Evolutionary conservation across 257 asterid species (phyloP).

Genomic region (Solanum chiquidenum): DNA sequence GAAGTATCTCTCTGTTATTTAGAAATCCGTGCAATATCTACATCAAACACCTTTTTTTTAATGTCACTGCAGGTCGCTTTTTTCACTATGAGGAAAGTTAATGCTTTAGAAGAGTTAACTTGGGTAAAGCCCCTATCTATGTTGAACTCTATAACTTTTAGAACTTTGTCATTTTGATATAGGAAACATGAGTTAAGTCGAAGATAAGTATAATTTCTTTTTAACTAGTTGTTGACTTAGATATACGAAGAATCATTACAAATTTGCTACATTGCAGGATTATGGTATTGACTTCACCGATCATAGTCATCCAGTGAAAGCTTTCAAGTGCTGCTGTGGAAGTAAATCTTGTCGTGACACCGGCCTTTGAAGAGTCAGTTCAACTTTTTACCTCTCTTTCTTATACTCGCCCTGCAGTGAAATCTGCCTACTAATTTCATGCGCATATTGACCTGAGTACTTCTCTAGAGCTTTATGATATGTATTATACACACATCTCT

Average conservation of each 20-base stretch:
- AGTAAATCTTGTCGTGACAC: slow-evolving; percentile 38
- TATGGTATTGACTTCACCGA: slow-evolving; percentile 42
- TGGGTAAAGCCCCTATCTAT: slow-evolving; percentile 34
- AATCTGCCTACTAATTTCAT: not conserved
- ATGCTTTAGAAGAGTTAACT: slow-evolving; percentile 65
- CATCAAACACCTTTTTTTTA: not conserved
- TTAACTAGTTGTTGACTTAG: not conserved
- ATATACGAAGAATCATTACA: not conserved
- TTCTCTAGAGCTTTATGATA: not conserved
- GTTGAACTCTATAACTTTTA: not conserved
- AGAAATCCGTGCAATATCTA: not conserved
- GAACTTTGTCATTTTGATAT: not conserved
- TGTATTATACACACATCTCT: not conserved
- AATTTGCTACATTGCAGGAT: slow-evolving; percentile 29
- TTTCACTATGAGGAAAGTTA: slow-evolving; percentile 57
- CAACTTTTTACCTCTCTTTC: not conserved
- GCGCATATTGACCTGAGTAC: not conserved
- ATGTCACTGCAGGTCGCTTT: slow-evolving; percentile 50
- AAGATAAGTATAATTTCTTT: not conserved
- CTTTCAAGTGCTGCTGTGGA: slow-evolving; percentile 35
- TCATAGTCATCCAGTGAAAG: slow-evolving; percentile 22
- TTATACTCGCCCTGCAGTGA: not conserved
- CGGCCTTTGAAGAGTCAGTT: slow-evolving; percentile 13
- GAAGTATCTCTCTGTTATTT: not conserved
- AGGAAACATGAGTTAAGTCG: not conserved